A percentile compares a stretch with the other conserved stretches of the same genome.
Conservation (phyloP, 2,329 filamentous ascomycete species). For the Colletotrichum abscissum region DNA sequence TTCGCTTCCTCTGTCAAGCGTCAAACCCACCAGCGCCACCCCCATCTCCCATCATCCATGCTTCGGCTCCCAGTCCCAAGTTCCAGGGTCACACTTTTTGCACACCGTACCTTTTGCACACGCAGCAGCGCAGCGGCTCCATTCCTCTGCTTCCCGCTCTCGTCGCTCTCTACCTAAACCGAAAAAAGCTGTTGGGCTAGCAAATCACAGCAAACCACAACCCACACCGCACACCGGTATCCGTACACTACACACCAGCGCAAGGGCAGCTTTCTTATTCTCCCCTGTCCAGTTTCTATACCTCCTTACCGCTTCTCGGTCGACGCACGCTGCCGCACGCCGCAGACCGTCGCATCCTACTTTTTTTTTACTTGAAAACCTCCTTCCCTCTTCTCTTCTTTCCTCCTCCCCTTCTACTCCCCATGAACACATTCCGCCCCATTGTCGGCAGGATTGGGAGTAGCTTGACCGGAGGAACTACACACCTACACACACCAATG, state of each 20-base stretch:
- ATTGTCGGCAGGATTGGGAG: conserved; percentile 32
- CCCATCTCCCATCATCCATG: conserved; percentile 13
- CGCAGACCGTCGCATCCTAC: conserved; percentile 16
- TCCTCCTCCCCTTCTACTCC: conserved; percentile 25
- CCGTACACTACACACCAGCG: background rate
- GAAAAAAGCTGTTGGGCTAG: conserved; percentile 29
- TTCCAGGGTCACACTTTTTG: conserved; percentile 13
- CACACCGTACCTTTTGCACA: conserved; percentile 19
- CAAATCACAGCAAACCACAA: conserved; percentile 19
- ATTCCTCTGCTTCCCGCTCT: background rate
- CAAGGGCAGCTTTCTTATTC: conserved; percentile 34
- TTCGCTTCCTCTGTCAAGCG: background rate
- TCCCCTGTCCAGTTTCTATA: conserved; percentile 14
- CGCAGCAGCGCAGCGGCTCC: conserved; percentile 6
- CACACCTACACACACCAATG: conserved; percentile 44
- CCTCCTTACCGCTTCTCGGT: conserved; percentile 38
- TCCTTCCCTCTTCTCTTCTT: conserved; percentile 34
- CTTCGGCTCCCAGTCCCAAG: conserved; percentile 9
- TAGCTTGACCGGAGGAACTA: conserved; percentile 27
- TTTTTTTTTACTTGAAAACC: conserved; percentile 31
- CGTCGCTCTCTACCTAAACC: conserved; percentile 23
- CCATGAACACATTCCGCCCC: conserved; percentile 37
- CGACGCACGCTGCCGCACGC: conserved; percentile 6
- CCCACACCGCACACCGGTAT: conserved; percentile 4
- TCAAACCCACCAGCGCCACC: background rate